Evolutionary conservation across 2,329 filamentous ascomycete species (phyloP), one percentile per base, ranked within the genome.

Genomic region (Phyllosticta paracitricarpa): DNA sequence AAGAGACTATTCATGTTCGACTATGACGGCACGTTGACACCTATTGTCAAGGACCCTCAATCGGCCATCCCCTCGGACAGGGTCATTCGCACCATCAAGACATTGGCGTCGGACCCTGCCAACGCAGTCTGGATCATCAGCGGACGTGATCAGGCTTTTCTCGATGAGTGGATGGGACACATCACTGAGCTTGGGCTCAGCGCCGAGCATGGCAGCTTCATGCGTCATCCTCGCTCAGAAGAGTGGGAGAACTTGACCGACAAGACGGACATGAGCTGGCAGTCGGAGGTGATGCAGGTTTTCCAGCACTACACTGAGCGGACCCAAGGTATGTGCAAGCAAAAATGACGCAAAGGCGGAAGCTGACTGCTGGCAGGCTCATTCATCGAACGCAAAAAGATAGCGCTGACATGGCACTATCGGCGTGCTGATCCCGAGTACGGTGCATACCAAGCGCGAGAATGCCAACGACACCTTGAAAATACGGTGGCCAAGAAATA

Each of bases 71-170:
- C 94, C 0, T 93, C 92, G 0, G 87, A 91, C 67, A 85, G 87
- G 24, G 84, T 97, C 24, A 86, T 96, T 56, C 84, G 86, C 30
- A 92, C 88, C 0, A 80, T 99, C 63, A 90, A 88, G 72, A 82
- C 83, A 10, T 81, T 99, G 52, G 89, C 92, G 0, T 81, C 88
- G 0, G 91, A 97, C 70, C 84, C 88, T 17, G 81, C 81, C 61
- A 99, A 97, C 69, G 82, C 86, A 1, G 91, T 99, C n/a, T 99
- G 94, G 94, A 96, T 99, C 71, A 97, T 99, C 69, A 96, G 90
- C 59, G 94, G 94, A 10, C 86, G 94, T 65, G 93, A 97, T 69
- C 91, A 96, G 71, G 87, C 88, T 7, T 99, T 99, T 76, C 77
- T 99, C 63, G 85, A 89, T 66, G 87, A 95, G 66, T 92, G 93